Base-by-base conservation (phyloP, 495 filamentous ascomycete species). In the Hapsidospora chrysogenum region DNA sequence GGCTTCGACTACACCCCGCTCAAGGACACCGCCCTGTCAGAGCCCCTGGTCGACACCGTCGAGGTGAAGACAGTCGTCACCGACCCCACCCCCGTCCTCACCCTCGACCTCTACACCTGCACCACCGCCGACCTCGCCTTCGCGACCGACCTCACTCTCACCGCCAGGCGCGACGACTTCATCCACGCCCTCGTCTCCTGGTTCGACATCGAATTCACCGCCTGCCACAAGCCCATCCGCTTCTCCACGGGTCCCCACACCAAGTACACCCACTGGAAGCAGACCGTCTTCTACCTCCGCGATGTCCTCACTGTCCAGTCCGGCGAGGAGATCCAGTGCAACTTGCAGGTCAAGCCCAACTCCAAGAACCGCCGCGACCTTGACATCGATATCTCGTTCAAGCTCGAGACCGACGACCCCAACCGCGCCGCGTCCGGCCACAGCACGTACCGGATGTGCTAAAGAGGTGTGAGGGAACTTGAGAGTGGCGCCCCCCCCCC, bases 161-260 rank as follows among this genome's bases (percentile, higher is more conserved):
- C 62, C 7, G 74, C 72, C 33, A 74, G 78, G 51, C 74, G 85
- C 34, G 76, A 74, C 47, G 92, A 96, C 58, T 92, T 85, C 58
- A 70, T 97, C 40, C 92, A 97, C 53, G 89, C 85, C 16, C 65
- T 97, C 25, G 92, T 97, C 33, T 78, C 92, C 21, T 96, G 92
- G 83, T 97, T 97, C 63, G 89, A 97, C 53, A 96, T 94, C 44
- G 86, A 93, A 41, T 97, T 97, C 60, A 82, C 80, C 23, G 84
- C 85, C 20, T 95, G 87, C 65, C 85, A 86, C 58, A 82, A 85
- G 62, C 76, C 78, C 8, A 74, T 86, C 49, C 61, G 62, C 42
- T 92, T 92, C 60, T 85, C 78, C 25, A 92, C 83, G 21, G 83
- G 83, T 9, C 83, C 83, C 14, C 83, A 92, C 48, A 80, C 82